Percentiles rank a stretch among this genome's conserved stretches.
These are phyloP conservation scores for Russula vinacea DNA, from an alignment of 768 basidiomycete species.

Conservation along the genomic window DNA sequence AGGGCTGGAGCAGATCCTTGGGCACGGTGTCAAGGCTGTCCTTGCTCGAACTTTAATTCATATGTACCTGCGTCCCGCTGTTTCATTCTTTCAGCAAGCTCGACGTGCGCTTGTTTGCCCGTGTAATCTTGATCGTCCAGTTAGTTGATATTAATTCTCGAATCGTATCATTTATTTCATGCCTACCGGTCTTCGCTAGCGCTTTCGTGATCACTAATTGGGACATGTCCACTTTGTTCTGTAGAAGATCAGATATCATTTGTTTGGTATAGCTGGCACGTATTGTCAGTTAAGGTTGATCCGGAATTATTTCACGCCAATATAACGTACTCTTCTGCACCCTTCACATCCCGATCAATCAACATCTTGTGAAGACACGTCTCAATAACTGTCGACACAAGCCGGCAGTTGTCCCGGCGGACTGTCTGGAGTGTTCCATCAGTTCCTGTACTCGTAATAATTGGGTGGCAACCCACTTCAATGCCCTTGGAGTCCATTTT, in stretches of 20 bases:
- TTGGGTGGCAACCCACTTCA: conserved; percentile 55
- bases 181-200: conserved; percentile 75
- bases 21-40: background rate
- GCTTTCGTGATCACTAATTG: conserved; percentile 99
- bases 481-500: conserved; percentile 99
- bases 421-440: conserved; percentile 66
- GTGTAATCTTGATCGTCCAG: conserved; percentile 63
- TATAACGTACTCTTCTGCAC: conserved; percentile 78
- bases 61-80: conserved; percentile 82
- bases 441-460: background rate
- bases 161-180: background rate
- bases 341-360: conserved; percentile 90
- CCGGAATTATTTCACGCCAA: background rate
- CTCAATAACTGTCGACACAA: conserved; percentile 96
- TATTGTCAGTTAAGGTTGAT: conserved; percentile 13
- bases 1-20: conserved; percentile 92
- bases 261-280: conserved; percentile 80
- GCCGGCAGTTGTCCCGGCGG: conserved; percentile 95
- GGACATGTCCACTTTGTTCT: conserved; percentile 98
- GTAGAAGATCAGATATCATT: conserved; percentile 87
- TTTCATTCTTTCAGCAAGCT: conserved; percentile 93
- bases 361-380: conserved; percentile 98
- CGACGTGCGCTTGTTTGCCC: conserved; percentile 94
- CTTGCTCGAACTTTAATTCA: background rate
- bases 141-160: background rate